Evolutionary conservation across 2,329 filamentous ascomycete genomes (phyloP), one percentile per base, ranked within the genome.

Genomic region (Fusarium chaquense): DNA sequence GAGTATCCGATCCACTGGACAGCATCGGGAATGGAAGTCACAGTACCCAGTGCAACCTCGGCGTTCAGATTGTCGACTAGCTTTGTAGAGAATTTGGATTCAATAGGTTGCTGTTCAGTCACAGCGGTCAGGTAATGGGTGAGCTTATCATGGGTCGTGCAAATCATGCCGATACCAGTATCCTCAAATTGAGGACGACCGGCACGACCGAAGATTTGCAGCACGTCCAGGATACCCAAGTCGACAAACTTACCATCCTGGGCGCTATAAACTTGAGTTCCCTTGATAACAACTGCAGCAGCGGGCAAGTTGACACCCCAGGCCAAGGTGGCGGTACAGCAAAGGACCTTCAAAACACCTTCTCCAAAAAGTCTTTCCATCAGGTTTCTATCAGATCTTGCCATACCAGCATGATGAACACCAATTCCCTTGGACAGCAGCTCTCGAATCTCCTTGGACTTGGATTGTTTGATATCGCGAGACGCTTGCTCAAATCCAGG

Each of bases 231-330:
- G 70, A 99, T 99, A 5, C 96, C 95, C 7, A 99, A 86, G 76
- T 99, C 96, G 22, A 98, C 91, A 73, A 98, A 98, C 80, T 97
- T 97, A 80, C 96, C 96, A 54, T 97, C 95, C 78, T 98, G 93
- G 0, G 96, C 91, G 78, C 94, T 98, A 81, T 99, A 99, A 0
- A 99, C 88, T 76, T 98, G 95, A 0, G 96, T 99, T 18, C 96
- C 96, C 79, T 99, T 99, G 85, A 99, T 99, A 55, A 99, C 88
- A 52, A 99, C 96, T 0, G 96, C 97, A 1, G 96, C 96, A 35
- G 96, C 96, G 1, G 96, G 96, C 80, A 99, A 88, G 80, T 99
- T 99, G 77, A 99, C 95, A 89, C 96, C 96, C 96, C 96, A 99
- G 1, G 96, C 96, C 28, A 99, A 86, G 2, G 96, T 99, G 13